phyloP scores from a whole-genome alignment of 2,329 filamentous ascomycete genomes.

The Sporothrix phasma region DNA sequence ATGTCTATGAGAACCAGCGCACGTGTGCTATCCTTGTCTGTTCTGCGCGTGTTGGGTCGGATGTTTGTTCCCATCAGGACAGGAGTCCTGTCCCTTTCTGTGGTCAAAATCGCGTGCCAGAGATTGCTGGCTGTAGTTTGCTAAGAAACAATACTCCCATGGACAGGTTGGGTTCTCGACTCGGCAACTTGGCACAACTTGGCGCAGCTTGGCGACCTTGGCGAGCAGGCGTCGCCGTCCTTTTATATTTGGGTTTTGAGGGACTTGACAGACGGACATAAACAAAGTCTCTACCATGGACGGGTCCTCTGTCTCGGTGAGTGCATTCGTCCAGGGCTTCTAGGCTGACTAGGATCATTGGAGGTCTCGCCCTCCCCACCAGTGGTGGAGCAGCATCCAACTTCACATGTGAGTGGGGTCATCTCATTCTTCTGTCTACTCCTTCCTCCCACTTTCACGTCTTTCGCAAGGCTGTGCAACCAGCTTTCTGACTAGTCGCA shows the following conservation, averaged over 20 bases:
- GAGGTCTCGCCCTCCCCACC: background rate
- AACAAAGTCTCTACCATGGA: no score
- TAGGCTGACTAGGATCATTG: no score
- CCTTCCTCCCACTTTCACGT: no score
- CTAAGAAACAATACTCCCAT: no score
- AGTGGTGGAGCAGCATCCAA: background rate
- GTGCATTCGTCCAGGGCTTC: background rate
- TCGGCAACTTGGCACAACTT: background rate
- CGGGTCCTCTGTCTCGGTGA: background rate
- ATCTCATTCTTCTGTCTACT: background rate
- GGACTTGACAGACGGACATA: no score
- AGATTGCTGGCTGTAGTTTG: background rate
- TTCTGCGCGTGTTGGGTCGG: background rate
- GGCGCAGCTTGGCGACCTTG: constrained; percentile 3
- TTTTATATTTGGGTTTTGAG: constrained; percentile 5
- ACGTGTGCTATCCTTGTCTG: background rate
- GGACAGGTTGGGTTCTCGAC: no score
- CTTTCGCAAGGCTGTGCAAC: background rate
- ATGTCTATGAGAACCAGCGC: background rate
- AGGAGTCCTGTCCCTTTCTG: background rate
- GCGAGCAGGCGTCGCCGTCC: background rate
- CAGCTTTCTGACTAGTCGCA: background rate
- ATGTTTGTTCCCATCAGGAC: background rate
- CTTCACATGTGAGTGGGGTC: background rate
- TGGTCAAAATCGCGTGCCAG: background rate